Evolutionary conservation across 139 green algal genomes (phyloP), one percentile per base, ranked within the genome.

Genomic region (Trebouxia sp.): DNA sequence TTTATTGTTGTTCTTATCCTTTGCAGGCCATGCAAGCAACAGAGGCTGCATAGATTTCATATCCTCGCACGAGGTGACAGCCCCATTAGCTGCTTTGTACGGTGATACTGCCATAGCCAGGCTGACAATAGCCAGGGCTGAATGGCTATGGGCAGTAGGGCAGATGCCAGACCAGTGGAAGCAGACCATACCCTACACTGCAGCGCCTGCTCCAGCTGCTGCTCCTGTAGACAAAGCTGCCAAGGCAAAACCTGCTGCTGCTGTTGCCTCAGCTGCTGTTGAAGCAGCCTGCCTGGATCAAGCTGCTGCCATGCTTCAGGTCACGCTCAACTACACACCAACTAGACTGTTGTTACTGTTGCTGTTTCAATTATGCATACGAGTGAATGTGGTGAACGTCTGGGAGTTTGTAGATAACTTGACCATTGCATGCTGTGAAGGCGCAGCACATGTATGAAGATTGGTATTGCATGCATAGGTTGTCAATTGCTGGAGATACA

Each of bases 141-240:
- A 51, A 8, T 53, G 42, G 69, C 69, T 77, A 8, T 38, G 26
- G 15, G 26, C n/a, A 37, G 69, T 77, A 26, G 42, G 69, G 12
- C 24, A 51, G 38, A 22, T 56, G 41, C 69, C 69, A 77, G 42
- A 53, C 26, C 39, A 28, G 11, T 77, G 69, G 69, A 77, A 53
- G 41, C 69, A 77, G 69, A 53, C 43, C 5, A 15, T 24, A 41
- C 69, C 69, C n/a, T 77, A n/a, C 41, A 77, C 69, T 28, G 69
- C 69, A 37, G 69, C 39, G 4, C 41, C 69, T 38, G 43, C 43
- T 26, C 20, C 38, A n/a, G 26, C 65, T 43, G 69, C 69, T 26
- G 17, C 69, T 37, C 11, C 69, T 14, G 12, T 14, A 55, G 69
- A 51, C 39, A 51, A 77, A 24, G 69, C 24, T 24, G 69, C 62